Conservation (phyloP, 371 early-diverging fungal species). For the Entomophthora muscae region DNA sequence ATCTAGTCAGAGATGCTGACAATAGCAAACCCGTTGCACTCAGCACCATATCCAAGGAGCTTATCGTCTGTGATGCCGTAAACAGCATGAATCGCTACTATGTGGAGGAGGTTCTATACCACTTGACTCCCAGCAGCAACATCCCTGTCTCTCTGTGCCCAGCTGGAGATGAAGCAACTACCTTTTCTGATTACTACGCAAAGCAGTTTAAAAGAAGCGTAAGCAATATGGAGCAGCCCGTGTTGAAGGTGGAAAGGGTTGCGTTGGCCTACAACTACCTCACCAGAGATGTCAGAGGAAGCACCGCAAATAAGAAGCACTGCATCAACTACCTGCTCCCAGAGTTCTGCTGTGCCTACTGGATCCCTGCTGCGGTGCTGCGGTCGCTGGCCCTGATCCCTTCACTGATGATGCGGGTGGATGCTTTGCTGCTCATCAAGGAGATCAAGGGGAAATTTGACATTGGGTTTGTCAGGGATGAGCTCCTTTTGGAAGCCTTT, state of each 20-base stretch:
- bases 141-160: conserved; percentile 13
- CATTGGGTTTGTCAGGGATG: conserved; percentile 20
- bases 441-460: conserved; percentile 29
- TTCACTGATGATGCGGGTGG: conserved; percentile 45
- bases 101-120: conserved; percentile 22
- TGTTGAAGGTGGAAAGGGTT: conserved; percentile 23
- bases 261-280: conserved; percentile 30
- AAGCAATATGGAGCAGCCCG: conserved; percentile 22
- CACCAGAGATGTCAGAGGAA: conserved; percentile 9
- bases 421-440: conserved; percentile 32
- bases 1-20: conserved; percentile 18
- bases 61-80: conserved; percentile 28
- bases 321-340: conserved; percentile 27
- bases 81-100: conserved; percentile 37
- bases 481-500: conserved; percentile 48
- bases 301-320: neutral
- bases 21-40: conserved; percentile 9
- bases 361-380: conserved; percentile 31
- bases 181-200: conserved; percentile 33
- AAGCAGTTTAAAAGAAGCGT: conserved; percentile 15
- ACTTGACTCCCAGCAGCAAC: conserved; percentile 20
- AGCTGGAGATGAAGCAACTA: conserved; percentile 19
- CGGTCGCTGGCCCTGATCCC: conserved; percentile 35
- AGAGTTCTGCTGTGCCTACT: conserved; percentile 26
- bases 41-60: conserved; percentile 13